These are phyloP conservation scores for Pseudogymnoascus sp. DNA, from an alignment of 2,329 filamentous ascomycete species.

Conservation along the genomic window DNA sequence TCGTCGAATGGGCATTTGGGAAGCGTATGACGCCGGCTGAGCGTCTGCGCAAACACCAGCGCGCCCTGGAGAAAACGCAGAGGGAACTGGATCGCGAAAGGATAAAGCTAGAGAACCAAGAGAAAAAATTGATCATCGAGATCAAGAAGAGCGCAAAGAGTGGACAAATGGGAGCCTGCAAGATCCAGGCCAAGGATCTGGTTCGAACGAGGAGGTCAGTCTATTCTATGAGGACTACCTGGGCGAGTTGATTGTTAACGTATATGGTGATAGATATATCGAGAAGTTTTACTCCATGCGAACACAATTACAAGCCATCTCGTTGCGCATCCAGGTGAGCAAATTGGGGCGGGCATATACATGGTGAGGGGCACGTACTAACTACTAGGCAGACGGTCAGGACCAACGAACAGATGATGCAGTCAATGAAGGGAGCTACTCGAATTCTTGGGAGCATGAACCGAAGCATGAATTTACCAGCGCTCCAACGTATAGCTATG, in stretches of 20 bases:
- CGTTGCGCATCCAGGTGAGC: constrained; percentile 79
- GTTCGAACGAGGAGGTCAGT: constrained; percentile 76
- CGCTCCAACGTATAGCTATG: constrained; percentile 93
- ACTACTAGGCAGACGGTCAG: constrained; percentile 67
- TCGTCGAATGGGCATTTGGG: constrained; percentile 98
- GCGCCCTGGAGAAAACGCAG: constrained; percentile 94
- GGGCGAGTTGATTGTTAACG: neutral
- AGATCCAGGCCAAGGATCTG: constrained; percentile 96
- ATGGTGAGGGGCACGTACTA: neutral
- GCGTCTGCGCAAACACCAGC: constrained; percentile 87
- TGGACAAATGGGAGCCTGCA: constrained; percentile 95
- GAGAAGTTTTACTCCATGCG: constrained; percentile 99
- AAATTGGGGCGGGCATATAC: constrained; percentile 12
- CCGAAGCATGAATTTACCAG: constrained; percentile 91
- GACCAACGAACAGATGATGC: constrained; percentile 99
- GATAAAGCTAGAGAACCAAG: constrained; percentile 94
- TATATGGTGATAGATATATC: constrained; percentile 60
- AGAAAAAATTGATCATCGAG: constrained; percentile 91
- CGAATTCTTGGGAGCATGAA: constrained; percentile 95
- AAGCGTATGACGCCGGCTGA: constrained; percentile 98
- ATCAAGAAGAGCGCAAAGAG: constrained; percentile 99
- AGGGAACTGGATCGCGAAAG: constrained; percentile 92
- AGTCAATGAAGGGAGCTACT: constrained; percentile 97
- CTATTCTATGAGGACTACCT: neutral
- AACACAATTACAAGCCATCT: constrained; percentile 94